phyloP scores from a whole-genome alignment of 2,329 filamentous ascomycete genomes.

The Thielaviopsis populi region DNA sequence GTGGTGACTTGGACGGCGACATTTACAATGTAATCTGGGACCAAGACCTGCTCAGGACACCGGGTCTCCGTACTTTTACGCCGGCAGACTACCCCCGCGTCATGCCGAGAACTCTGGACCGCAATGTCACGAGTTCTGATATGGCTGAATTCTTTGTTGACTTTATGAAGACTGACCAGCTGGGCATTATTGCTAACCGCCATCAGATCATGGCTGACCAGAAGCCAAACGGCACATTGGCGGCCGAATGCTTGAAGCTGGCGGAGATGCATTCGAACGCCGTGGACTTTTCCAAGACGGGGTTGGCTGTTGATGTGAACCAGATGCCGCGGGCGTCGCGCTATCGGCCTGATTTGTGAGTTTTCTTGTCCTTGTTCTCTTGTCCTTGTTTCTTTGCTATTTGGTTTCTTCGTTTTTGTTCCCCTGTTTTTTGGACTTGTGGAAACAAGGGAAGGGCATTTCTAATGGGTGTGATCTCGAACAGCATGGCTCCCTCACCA shows the following conservation, averaged over 20 bases:
- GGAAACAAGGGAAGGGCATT: neutral
- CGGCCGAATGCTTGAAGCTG: constrained; percentile 37
- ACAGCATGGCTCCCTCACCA: constrained; percentile 33
- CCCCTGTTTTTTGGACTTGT: too few species aligned
- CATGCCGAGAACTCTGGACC: constrained; percentile 40
- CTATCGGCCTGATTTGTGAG: constrained; percentile 42
- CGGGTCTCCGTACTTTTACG: constrained; percentile 18
- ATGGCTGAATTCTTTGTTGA: constrained; percentile 71
- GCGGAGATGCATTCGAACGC: constrained; percentile 54
- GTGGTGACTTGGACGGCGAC: constrained; percentile 75
- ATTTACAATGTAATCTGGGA: constrained; percentile 71
- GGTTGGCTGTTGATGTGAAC: constrained; percentile 38
- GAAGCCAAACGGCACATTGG: constrained; percentile 33
- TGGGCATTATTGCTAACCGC: constrained; percentile 48
- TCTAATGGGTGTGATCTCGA: neutral
- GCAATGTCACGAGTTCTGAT: constrained; percentile 44
- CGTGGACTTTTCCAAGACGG: constrained; percentile 65
- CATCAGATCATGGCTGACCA: constrained; percentile 53
- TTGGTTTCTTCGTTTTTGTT: constrained; percentile 19
- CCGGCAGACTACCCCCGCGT: constrained; percentile 58
- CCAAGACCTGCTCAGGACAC: constrained; percentile 28
- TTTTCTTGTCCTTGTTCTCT: constrained; percentile 11
- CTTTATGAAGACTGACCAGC: constrained; percentile 53
- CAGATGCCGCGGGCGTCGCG: constrained; percentile 28
- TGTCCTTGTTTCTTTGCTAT: neutral